Percentiles rank a stretch among this genome's conserved stretches.
Evolutionary conservation across 768 basidiomycete species (phyloP).

Genomic region (Auriscalpium orientale): DNA sequence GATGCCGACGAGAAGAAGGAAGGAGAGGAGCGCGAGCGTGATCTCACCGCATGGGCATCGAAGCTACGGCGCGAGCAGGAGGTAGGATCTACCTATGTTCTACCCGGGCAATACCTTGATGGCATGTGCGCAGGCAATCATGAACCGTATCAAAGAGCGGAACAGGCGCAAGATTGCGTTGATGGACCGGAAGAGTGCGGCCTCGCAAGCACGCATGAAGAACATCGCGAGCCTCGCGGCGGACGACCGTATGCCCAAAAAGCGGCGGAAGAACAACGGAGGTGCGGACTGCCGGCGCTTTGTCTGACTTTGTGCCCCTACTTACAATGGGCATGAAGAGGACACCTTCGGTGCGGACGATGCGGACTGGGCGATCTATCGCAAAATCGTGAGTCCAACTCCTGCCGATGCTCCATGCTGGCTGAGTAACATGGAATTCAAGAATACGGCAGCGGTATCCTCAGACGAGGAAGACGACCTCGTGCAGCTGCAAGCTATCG

Average conservation of each 20-base stretch:
- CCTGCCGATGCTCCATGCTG: background rate
- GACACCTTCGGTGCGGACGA: constrained; percentile 93
- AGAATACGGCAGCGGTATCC: constrained; percentile 66
- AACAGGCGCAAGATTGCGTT: constrained; percentile 73
- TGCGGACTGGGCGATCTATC: constrained; percentile 96
- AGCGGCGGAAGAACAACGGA: constrained; percentile 75
- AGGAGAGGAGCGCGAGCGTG: constrained; percentile 65
- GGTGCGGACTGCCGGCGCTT: constrained; percentile 37
- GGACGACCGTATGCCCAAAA: constrained; percentile 77
- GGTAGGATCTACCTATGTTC: constrained; percentile 32
- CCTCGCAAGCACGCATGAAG: constrained; percentile 94
- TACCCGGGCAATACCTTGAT: background rate
- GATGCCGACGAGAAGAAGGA: constrained; percentile 57
- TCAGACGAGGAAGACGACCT: constrained; percentile 90
- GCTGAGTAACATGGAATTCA: background rate
- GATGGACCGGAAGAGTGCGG: constrained; percentile 85
- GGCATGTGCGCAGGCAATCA: constrained; percentile 45
- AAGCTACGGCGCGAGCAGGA: constrained; percentile 75
- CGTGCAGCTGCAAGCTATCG: constrained; percentile 60
- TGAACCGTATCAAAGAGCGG: constrained; percentile 81
- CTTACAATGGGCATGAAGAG: constrained; percentile 37
- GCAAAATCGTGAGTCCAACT: constrained; percentile 70
- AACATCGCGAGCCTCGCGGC: constrained; percentile 87
- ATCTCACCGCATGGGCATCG: constrained; percentile 67
- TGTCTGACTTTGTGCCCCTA: background rate